Conservation (phyloP, 768 basidiomycete genomes). For the Ramaria rubella region DNA sequence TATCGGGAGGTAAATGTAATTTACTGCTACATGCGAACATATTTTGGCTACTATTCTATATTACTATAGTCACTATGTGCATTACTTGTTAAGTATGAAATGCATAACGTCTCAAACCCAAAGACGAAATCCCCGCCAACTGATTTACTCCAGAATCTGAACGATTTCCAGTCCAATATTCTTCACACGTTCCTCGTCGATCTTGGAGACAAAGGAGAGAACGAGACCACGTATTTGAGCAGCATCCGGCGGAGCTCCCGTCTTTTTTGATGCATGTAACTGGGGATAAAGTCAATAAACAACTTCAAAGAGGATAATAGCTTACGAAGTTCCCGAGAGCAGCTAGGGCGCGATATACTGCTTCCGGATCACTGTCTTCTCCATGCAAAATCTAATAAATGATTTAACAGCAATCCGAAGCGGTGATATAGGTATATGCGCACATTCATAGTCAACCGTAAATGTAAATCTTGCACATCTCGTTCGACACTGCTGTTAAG, state of each 20-base stretch:
- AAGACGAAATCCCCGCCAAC: background rate
- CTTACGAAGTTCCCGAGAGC: conserved; percentile 69
- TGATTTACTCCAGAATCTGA: conserved; percentile 25
- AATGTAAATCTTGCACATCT: conserved; percentile 35
- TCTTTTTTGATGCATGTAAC: conserved; percentile 43
- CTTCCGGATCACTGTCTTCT: conserved; percentile 56
- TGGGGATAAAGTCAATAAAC: conserved; percentile 21
- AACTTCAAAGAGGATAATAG: conserved; percentile 5
- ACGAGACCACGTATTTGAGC: conserved; percentile 35
- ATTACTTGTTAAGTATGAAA: background rate
- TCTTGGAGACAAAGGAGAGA: conserved; percentile 39
- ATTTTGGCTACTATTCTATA: no score
- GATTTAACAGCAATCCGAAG: background rate
- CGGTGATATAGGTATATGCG: conserved; percentile 8
- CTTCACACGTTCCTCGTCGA: conserved; percentile 54
- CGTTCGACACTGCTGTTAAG: conserved; percentile 37
- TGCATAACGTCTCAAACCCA: background rate
- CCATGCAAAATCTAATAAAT: conserved; percentile 16
- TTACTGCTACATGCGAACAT: no score
- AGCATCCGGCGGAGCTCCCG: conserved; percentile 29
- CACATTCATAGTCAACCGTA: conserved; percentile 44
- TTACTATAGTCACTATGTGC: no score
- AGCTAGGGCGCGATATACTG: conserved; percentile 62
- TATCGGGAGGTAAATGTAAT: no score
- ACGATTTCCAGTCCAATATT: conserved; percentile 44